Percentiles rank a stretch among this genome's conserved stretches.
These are phyloP conservation scores for Athelia psychrophila DNA, from an alignment of 1,284 basidiomycete genomes.

Conservation along the genomic window DNA sequence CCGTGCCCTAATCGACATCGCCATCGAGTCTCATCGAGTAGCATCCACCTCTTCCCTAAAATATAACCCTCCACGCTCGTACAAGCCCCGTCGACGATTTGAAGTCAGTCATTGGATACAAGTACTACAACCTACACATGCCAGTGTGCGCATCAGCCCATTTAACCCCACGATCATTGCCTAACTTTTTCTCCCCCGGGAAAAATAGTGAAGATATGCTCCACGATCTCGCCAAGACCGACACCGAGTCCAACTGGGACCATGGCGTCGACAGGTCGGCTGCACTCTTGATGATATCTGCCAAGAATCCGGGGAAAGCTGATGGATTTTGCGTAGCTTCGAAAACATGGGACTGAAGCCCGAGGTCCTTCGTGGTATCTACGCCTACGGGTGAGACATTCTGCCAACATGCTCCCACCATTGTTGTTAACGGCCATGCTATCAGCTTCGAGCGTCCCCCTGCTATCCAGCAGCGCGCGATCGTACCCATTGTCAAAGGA, in stretches of 20 bases:
- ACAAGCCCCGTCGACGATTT: conserved; percentile 18
- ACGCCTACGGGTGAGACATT: conserved; percentile 80
- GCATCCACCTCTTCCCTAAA: no score
- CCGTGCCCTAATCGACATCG: no score
- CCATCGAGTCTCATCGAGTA: no score
- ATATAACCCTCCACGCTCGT: no score
- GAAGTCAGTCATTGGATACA: conserved; percentile 22
- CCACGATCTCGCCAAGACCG: conserved; percentile 77
- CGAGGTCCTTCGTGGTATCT: conserved; percentile 91
- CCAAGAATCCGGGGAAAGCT: no score
- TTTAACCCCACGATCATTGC: neutral
- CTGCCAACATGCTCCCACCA: neutral
- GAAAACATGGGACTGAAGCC: conserved; percentile 96
- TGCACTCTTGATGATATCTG: conserved; percentile 1
- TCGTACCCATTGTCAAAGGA: conserved; percentile 88
- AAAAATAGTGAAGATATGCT: conserved; percentile 57
- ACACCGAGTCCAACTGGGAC: conserved; percentile 99
- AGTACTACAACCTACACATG: conserved; percentile 14
- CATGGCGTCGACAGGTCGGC: conserved; percentile 88
- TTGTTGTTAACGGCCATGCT: conserved; percentile 5
- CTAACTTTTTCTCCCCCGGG: conserved; percentile 3
- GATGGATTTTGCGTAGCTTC: conserved; percentile 66
- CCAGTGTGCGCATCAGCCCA: conserved; percentile 16
- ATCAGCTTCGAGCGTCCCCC: conserved; percentile 88
- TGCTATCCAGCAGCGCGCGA: no score